A percentile compares a stretch with the other conserved stretches of the same genome.
phyloP scores from a whole-genome alignment of 2,329 filamentous ascomycete genomes.

The Hypoxylon sp. region DNA sequence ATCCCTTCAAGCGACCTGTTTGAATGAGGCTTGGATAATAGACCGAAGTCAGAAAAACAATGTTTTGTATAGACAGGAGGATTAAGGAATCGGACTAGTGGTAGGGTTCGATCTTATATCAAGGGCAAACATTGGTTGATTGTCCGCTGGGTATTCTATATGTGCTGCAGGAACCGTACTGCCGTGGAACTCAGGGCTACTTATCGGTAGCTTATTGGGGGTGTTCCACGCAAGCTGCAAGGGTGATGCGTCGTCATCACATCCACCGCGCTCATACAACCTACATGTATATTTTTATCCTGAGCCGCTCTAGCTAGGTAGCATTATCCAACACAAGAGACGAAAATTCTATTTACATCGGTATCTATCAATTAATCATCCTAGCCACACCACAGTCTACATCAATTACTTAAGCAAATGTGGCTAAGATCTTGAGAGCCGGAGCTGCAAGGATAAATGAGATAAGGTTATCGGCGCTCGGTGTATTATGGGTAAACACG shows the following conservation, averaged over 20 bases:
- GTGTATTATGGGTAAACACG: constrained; percentile 7
- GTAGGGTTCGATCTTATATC: constrained; percentile 8
- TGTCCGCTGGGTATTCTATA: constrained; percentile 11
- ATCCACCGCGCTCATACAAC: constrained; percentile 20
- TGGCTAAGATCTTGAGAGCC: constrained; percentile 1
- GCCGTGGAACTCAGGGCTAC: constrained; percentile 16
- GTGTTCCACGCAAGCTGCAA: constrained; percentile 36
- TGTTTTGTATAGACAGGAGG: constrained; percentile 33
- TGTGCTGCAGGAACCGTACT: constrained; percentile 8
- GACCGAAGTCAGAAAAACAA: background rate
- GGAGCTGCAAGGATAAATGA: background rate
- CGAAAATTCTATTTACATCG: background rate
- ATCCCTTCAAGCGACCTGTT: constrained; percentile 52
- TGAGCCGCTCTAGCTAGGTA: constrained; percentile 11
- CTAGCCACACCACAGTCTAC: background rate
- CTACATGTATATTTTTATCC: constrained; percentile 4
- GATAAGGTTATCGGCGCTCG: constrained; percentile 2
- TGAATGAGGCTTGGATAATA: constrained; percentile 26
- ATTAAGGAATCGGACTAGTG: background rate
- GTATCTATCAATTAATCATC: background rate
- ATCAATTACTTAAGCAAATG: constrained; percentile 12
- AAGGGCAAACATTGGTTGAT: constrained; percentile 6
- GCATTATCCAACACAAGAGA: background rate
- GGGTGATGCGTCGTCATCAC: constrained; percentile 41
- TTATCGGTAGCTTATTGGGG: constrained; percentile 31